Percentiles rank a stretch among this genome's conserved stretches.
These are phyloP conservation scores for Fomes fomentarius DNA, from an alignment of 1,284 basidiomycete genomes.

Conservation along the genomic window DNA sequence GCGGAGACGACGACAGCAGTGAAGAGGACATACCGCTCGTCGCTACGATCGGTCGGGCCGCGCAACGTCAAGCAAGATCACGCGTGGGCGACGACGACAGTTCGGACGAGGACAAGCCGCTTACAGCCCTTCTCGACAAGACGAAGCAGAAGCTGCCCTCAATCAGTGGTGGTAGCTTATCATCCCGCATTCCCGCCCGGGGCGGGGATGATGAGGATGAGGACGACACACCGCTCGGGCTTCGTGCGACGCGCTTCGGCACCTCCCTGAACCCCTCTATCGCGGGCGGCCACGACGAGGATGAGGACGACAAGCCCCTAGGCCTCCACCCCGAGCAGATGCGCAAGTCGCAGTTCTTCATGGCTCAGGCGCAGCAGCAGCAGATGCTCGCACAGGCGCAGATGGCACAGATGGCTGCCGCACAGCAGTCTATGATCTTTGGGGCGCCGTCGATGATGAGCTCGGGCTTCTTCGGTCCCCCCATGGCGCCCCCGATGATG, in stretches of 20 bases:
- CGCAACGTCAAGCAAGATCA: slow-evolving; percentile 42
- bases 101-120: slow-evolving; percentile 76
- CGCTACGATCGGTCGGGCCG: slow-evolving; percentile 55
- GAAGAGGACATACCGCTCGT: slow-evolving; percentile 80
- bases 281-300: slow-evolving; percentile 24
- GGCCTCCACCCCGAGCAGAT: slow-evolving; percentile 78
- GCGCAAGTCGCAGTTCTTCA: slow-evolving; percentile 71
- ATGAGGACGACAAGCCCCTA: slow-evolving; percentile 57
- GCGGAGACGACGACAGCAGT: slow-evolving; percentile 50
- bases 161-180: slow-evolving; percentile 44
- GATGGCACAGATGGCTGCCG: slow-evolving; percentile 58
- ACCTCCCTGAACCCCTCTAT: slow-evolving; percentile 17
- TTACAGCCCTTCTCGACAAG: slow-evolving; percentile 62
- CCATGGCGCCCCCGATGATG: slow-evolving; percentile 56
- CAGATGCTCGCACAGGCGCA: slow-evolving; percentile 77
- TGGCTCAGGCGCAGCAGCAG: slow-evolving; percentile 63
- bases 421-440: slow-evolving; percentile 72
- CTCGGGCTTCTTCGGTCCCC: slow-evolving; percentile 60
- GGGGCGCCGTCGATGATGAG: slow-evolving; percentile 65
- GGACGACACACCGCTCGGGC: slow-evolving; percentile 69
- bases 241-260: slow-evolving; percentile 52
- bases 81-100: slow-evolving; percentile 41
- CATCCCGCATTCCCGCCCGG: slow-evolving; percentile 21
- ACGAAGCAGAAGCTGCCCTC: slow-evolving; percentile 49
- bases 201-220: slow-evolving; percentile 49